Conservation (phyloP, 441 rosid genomes). For the Theobroma grandiflorum region DNA sequence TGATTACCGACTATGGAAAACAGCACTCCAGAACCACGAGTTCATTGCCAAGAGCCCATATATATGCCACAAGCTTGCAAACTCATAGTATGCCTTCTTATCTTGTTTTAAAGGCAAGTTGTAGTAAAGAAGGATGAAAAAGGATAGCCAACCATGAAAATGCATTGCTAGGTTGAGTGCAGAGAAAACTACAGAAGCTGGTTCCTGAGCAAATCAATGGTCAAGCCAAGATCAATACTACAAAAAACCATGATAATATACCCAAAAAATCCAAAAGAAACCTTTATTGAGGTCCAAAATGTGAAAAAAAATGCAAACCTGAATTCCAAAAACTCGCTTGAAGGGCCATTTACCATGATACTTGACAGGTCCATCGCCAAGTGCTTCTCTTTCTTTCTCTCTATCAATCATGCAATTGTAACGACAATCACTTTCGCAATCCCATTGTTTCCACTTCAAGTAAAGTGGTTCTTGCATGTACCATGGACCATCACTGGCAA, state of each 20-base stretch:
- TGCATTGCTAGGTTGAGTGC: constrained; percentile 88
- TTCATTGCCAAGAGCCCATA: constrained; percentile 79
- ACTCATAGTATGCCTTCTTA: constrained; percentile 74
- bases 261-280: constrained; percentile 12
- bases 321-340: constrained; percentile 80
- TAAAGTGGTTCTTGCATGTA: constrained; percentile 83
- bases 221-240: constrained; percentile 25
- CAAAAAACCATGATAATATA: neutral
- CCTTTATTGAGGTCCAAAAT: neutral
- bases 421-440: constrained; percentile 86
- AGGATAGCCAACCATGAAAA: constrained; percentile 92
- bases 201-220: constrained; percentile 59
- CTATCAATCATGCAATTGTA: constrained; percentile 82
- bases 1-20: constrained; percentile 81
- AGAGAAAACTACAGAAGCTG: constrained; percentile 85
- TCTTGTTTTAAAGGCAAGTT: constrained; percentile 72
- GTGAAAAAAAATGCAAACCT: constrained; percentile 51
- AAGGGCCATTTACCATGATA: constrained; percentile 99
- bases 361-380: constrained; percentile 69
- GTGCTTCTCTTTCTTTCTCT: constrained; percentile 70
- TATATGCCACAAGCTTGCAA: constrained; percentile 75
- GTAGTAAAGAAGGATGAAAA: constrained; percentile 74
- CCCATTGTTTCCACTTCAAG: constrained; percentile 80
- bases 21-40: constrained; percentile 95
- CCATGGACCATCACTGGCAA: constrained; percentile 65